These are phyloP conservation scores for Epichloe festucae DNA, from an alignment of 2,329 filamentous ascomycete species.

Conservation along the genomic window DNA sequence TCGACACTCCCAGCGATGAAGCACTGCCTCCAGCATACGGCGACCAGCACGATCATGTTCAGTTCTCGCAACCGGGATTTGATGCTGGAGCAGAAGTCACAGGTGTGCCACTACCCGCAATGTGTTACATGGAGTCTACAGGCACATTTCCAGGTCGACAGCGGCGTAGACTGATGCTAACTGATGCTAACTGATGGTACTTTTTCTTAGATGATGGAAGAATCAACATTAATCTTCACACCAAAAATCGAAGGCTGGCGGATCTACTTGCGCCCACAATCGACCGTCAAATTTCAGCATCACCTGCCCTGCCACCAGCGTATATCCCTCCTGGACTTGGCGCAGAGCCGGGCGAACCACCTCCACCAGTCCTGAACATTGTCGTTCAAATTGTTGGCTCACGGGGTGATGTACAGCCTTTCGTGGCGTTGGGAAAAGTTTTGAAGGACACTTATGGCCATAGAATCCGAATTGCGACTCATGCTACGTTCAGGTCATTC, in stretches of 20 bases:
- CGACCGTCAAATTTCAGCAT: slow-evolving; percentile 38
- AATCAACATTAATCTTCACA: slow-evolving; percentile 67
- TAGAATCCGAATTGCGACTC: slow-evolving; percentile 61
- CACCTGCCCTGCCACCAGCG: slow-evolving; percentile 43
- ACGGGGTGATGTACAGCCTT: slow-evolving; percentile 64
- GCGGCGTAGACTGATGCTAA: no score
- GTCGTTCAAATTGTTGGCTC: slow-evolving; percentile 67
- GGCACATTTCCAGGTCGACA: not conserved
- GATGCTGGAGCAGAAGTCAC: slow-evolving; percentile 48
- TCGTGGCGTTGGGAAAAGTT: slow-evolving; percentile 54
- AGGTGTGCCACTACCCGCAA: slow-evolving; percentile 20
- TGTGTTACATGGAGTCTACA: not conserved
- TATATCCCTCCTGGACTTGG: slow-evolving; percentile 65
- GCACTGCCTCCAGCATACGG: slow-evolving; percentile 43
- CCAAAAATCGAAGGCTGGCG: slow-evolving; percentile 52
- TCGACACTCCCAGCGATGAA: slow-evolving; percentile 27
- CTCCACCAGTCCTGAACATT: slow-evolving; percentile 50
- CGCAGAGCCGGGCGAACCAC: slow-evolving; percentile 43
- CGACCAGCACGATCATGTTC: slow-evolving; percentile 39
- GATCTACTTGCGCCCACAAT: slow-evolving; percentile 55
- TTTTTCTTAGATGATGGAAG: slow-evolving; percentile 52
- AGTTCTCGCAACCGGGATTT: slow-evolving; percentile 49
- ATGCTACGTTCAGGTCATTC: slow-evolving; percentile 53
- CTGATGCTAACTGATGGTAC: not conserved
- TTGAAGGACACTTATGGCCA: slow-evolving; percentile 55